A percentile compares a stretch with the other conserved stretches of the same genome.
These are phyloP conservation scores for Eucalyptus melliodora DNA, from an alignment of 345 rosid genomes.

Conservation along the genomic window DNA sequence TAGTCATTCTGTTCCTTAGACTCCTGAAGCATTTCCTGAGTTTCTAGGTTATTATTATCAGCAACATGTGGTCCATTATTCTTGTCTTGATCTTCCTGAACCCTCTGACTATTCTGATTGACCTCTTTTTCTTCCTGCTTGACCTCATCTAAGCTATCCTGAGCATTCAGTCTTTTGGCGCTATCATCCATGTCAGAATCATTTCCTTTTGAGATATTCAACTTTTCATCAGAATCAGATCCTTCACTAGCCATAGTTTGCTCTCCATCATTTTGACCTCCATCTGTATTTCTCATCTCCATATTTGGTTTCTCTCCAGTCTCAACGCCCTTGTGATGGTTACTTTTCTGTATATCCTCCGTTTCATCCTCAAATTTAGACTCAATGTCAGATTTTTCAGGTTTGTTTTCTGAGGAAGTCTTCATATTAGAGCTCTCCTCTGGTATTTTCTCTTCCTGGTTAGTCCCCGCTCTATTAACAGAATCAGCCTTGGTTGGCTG, in stretches of 20 bases:
- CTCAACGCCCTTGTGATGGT: not conserved
- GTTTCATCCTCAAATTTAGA: not conserved
- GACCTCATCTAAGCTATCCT: slow-evolving; percentile 5
- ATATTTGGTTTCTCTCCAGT: slow-evolving; percentile 10
- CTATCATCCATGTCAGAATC: slow-evolving; percentile 12
- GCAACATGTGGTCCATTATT: slow-evolving; percentile 2
- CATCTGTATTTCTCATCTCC: slow-evolving; percentile 5
- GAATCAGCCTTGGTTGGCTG: not conserved
- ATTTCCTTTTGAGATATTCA: slow-evolving; percentile 8
- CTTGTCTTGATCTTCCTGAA: not conserved
- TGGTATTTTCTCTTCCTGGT: not conserved
- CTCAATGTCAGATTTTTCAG: not conserved
- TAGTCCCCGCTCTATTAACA: not conserved
- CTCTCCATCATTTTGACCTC: slow-evolving; percentile 3
- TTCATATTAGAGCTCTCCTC: slow-evolving; percentile 4
- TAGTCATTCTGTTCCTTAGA: not conserved
- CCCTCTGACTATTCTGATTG: not conserved
- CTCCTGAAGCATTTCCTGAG: slow-evolving; percentile 26
- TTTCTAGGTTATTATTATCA: slow-evolving; percentile 24
- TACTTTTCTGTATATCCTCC: not conserved
- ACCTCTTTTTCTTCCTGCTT: not conserved
- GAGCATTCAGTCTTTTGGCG: slow-evolving; percentile 15
- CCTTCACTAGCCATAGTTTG: slow-evolving; percentile 12
- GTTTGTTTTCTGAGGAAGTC: not conserved
- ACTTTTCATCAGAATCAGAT: slow-evolving; percentile 11